Conservation (phyloP, 768 basidiomycete genomes). For the Strobilomyces echinocephalus region DNA sequence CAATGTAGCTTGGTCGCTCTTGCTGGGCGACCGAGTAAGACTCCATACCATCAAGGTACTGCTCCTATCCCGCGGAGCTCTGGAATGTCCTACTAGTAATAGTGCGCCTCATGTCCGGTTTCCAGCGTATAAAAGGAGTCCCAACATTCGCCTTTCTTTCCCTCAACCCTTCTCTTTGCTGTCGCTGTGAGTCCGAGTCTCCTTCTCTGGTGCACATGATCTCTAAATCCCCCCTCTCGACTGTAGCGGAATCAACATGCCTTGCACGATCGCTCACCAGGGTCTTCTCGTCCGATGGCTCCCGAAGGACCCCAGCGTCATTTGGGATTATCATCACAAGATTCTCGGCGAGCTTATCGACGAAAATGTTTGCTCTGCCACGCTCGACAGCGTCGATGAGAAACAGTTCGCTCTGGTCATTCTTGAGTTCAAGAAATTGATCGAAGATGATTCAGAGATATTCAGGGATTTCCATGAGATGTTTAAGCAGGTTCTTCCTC, state of each 20-base stretch:
- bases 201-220: not conserved
- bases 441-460: conserved; percentile 17
- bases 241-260: conserved; percentile 14
- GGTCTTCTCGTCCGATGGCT: conserved; percentile 28
- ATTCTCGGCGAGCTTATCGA: conserved; percentile 25
- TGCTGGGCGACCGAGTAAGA: not conserved
- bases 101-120: not conserved
- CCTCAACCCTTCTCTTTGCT: not conserved
- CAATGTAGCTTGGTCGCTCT: not conserved
- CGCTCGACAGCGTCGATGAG: not conserved
- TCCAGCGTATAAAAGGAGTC: too few relatives aligned
- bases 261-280: conserved; percentile 12
- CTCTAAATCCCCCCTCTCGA: not conserved
- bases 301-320: conserved; percentile 6
- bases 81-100: too few relatives aligned
- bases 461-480: conserved; percentile 23
- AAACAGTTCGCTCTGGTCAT: conserved; percentile 11
- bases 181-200: not conserved
- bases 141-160: not conserved
- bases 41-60: not conserved
- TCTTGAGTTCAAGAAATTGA: conserved; percentile 22
- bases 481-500: conserved; percentile 19
- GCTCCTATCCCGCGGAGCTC: too few relatives aligned
- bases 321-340: conserved; percentile 12
- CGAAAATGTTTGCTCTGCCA: conserved; percentile 4